Conservation (phyloP, 345 rosid species). For the Melastoma malabathricum region DNA sequence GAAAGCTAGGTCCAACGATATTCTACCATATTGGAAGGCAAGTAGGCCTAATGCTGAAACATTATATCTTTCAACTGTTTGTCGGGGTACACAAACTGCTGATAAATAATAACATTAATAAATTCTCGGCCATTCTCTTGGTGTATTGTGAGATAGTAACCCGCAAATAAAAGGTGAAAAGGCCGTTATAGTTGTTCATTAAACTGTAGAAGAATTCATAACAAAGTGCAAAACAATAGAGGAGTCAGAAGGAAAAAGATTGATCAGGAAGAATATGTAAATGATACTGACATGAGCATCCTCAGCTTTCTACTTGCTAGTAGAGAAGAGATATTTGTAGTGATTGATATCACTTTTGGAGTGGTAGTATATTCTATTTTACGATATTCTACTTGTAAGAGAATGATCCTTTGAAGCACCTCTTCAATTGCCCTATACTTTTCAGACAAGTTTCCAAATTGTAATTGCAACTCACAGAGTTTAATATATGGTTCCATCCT, state of each 20-base stretch:
- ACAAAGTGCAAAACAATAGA: constrained; percentile 77
- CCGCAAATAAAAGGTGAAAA: constrained; percentile 83
- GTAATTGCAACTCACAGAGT: too few relatives aligned
- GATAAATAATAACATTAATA: constrained; percentile 1
- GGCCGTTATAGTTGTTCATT: constrained; percentile 57
- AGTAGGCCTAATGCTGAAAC: constrained; percentile 7
- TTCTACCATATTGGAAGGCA: constrained; percentile 94
- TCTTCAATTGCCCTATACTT: too few relatives aligned
- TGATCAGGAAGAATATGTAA: constrained; percentile 74
- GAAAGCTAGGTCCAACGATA: constrained; percentile 87
- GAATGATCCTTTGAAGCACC: too few relatives aligned
- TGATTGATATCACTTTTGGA: not conserved
- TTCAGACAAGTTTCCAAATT: too few relatives aligned
- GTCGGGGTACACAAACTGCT: constrained; percentile 1
- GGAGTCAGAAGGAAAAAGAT: constrained; percentile 81
- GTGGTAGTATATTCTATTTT: too few relatives aligned
- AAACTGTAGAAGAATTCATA: constrained; percentile 75
- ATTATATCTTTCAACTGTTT: constrained; percentile 1
- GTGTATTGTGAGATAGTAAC: constrained; percentile 66
- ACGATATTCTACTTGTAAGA: too few relatives aligned
- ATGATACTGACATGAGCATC: constrained; percentile 85
- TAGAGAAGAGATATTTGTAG: constrained; percentile 63
- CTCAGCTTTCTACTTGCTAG: constrained; percentile 91
- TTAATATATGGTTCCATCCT: too few relatives aligned
- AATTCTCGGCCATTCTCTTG: constrained; percentile 13